A percentile compares a stretch with the other conserved stretches of the same genome.
Evolutionary conservation across 495 filamentous ascomycete genomes (phyloP).

Genomic region (Daldinia loculata): DNA sequence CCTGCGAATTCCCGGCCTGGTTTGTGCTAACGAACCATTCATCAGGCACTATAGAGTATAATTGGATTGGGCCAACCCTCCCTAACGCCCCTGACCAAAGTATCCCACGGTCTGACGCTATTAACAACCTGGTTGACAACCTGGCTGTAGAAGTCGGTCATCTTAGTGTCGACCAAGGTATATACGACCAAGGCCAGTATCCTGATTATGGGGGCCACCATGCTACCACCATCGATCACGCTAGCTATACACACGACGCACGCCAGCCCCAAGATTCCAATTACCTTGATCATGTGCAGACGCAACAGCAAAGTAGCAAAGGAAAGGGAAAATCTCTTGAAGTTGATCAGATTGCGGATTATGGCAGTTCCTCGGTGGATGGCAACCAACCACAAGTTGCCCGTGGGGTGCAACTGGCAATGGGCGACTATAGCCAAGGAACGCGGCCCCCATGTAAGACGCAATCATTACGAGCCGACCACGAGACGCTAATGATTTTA

Average conservation of each 20-base stretch:
- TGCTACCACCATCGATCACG: slow-evolving; percentile 20
- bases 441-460: slow-evolving; percentile 30
- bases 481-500: slow-evolving; percentile 20
- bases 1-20: slow-evolving; percentile 10
- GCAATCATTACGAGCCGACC: not conserved
- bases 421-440: slow-evolving; percentile 26
- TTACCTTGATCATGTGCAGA: slow-evolving; percentile 28
- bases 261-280: slow-evolving; percentile 25
- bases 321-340: slow-evolving; percentile 38
- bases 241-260: slow-evolving; percentile 41
- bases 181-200: slow-evolving; percentile 29
- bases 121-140: slow-evolving; percentile 34
- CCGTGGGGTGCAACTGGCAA: not conserved
- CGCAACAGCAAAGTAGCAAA: slow-evolving; percentile 33
- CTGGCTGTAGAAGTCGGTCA: slow-evolving; percentile 9
- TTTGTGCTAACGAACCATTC: slow-evolving; percentile 28
- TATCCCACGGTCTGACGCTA: slow-evolving; percentile 41
- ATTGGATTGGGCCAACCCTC: slow-evolving; percentile 35
- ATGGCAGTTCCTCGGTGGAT: slow-evolving; percentile 17
- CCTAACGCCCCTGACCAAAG: slow-evolving; percentile 33
- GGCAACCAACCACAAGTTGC: slow-evolving; percentile 5
- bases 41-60: slow-evolving; percentile 40
- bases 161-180: slow-evolving; percentile 23
- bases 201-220: slow-evolving; percentile 28
- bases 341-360: slow-evolving; percentile 18